Conservation (phyloP, 225 moss, liverwort and hornwort genomes). For the Straminergon stramineum region DNA sequence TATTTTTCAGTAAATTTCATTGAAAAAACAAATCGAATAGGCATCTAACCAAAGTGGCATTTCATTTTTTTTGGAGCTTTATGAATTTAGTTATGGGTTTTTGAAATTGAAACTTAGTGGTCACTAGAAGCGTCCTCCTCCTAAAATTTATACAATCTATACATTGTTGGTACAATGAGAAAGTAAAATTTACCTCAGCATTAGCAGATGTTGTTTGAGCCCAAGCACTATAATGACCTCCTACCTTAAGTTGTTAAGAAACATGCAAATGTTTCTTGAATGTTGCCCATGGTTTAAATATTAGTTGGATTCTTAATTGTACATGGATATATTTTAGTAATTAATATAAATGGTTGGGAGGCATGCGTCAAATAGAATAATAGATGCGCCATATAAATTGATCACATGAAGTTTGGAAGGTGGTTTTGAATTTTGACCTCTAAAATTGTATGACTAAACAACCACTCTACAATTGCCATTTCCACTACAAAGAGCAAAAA, state of each 20-base stretch:
- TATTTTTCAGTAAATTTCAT: too few relatives aligned
- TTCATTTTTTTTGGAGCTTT: neutral
- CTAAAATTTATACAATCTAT: neutral
- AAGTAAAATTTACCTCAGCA: neutral
- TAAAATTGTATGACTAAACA: neutral
- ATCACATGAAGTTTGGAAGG: neutral
- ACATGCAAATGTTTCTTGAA: neutral
- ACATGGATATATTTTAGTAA: neutral
- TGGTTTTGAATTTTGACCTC: neutral
- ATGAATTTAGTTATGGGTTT: neutral
- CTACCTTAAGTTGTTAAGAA: neutral
- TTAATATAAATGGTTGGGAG: neutral
- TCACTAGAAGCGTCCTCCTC: accelerated
- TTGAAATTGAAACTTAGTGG: neutral
- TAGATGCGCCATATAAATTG: neutral
- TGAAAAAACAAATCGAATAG: neutral
- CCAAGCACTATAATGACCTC: neutral
- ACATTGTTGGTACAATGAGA: neutral
- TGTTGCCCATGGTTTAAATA: neutral
- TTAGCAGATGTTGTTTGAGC: accelerated
- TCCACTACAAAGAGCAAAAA: neutral
- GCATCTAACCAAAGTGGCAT: too few relatives aligned
- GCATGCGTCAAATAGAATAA: neutral
- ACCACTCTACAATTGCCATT: neutral
- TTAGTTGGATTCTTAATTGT: neutral